phyloP scores from a whole-genome alignment of 164 flowering plant species.

The Amborella trichopoda region DNA sequence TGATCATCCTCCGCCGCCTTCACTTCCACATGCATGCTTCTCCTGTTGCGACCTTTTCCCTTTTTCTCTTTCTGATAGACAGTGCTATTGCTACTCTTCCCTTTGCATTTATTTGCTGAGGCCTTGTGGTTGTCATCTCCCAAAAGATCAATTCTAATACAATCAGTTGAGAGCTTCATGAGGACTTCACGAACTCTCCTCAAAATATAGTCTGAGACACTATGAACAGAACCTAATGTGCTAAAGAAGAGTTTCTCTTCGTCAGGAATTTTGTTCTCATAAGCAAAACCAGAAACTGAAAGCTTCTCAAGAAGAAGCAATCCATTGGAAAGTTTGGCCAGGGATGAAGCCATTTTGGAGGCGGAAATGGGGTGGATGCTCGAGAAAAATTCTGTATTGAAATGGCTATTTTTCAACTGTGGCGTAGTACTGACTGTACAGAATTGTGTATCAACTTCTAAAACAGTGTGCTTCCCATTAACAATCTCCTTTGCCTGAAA shows the following conservation, averaged over 20 bases:
- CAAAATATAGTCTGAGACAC: conserved; percentile 48
- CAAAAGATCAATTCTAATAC: conserved; percentile 63
- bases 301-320: conserved; percentile 60
- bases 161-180: conserved; percentile 70
- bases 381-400: conserved; percentile 24
- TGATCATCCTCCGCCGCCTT: too few relatives aligned
- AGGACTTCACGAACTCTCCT: conserved; percentile 67
- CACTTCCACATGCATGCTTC: too few relatives aligned
- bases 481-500: conserved; percentile 58
- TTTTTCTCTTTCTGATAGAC: conserved; percentile 47
- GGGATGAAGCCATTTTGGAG: conserved; percentile 18
- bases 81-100: conserved; percentile 26
- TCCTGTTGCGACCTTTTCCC: conserved; percentile 37
- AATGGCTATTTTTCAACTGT: conserved; percentile 12
- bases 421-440: conserved; percentile 13
- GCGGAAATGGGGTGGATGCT: conserved; percentile 10
- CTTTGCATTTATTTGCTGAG: conserved; percentile 27
- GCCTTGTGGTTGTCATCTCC: conserved; percentile 30
- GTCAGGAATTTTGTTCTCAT: conserved; percentile 20
- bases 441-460: conserved; percentile 24
- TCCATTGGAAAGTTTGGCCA: conserved; percentile 20
- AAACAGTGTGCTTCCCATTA: conserved; percentile 16
- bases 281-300: conserved; percentile 19
- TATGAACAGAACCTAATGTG: conserved; percentile 46
- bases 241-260: conserved; percentile 52